Percentiles rank a stretch among this genome's conserved stretches.
These are phyloP conservation scores for Nakazawaea wickerhamii DNA, from an alignment of 805 yeast genomes.

Conservation along the genomic window DNA sequence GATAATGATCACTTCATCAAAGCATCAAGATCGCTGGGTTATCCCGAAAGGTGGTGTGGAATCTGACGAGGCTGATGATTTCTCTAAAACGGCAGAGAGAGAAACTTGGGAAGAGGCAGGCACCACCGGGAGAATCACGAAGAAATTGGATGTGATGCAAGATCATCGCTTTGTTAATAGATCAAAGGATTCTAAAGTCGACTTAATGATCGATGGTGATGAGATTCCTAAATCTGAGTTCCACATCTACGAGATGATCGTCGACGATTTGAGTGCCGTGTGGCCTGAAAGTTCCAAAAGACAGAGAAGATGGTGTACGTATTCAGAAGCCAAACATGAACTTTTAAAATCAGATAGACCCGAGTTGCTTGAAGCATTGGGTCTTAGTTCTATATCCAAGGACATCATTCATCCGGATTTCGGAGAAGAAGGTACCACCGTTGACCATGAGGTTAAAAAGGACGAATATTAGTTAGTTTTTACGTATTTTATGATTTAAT, in stretches of 20 bases:
- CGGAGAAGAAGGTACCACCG: slow-evolving; percentile 22
- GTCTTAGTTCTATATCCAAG: slow-evolving; percentile 45
- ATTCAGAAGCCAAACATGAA: slow-evolving; percentile 59
- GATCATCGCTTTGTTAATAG: slow-evolving; percentile 38
- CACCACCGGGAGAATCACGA: slow-evolving; percentile 56
- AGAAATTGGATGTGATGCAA: slow-evolving; percentile 56
- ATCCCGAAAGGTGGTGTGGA: slow-evolving; percentile 97
- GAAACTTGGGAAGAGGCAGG: slow-evolving; percentile 99
- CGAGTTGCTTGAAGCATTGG: slow-evolving; percentile 61
- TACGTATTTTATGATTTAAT: background rate
- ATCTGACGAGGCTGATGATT: slow-evolving; percentile 58
- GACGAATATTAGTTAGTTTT: slow-evolving; percentile 22
- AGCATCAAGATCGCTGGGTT: slow-evolving; percentile 70
- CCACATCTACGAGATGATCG: slow-evolving; percentile 77
- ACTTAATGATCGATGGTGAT: slow-evolving; percentile 19
- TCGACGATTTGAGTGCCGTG: slow-evolving; percentile 44
- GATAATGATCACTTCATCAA: slow-evolving; percentile 72
- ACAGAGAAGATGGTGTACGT: slow-evolving; percentile 70
- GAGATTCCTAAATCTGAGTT: slow-evolving; percentile 71
- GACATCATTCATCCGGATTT: slow-evolving; percentile 23
- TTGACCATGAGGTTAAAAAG: slow-evolving; percentile 21
- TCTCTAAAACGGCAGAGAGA: slow-evolving; percentile 54
- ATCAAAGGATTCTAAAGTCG: slow-evolving; percentile 16
- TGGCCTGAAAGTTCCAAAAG: slow-evolving; percentile 78
- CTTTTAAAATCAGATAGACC: slow-evolving; percentile 53